These are phyloP conservation scores for Leccinum arenicola DNA, from an alignment of 768 basidiomycete species.

Conservation along the genomic window DNA sequence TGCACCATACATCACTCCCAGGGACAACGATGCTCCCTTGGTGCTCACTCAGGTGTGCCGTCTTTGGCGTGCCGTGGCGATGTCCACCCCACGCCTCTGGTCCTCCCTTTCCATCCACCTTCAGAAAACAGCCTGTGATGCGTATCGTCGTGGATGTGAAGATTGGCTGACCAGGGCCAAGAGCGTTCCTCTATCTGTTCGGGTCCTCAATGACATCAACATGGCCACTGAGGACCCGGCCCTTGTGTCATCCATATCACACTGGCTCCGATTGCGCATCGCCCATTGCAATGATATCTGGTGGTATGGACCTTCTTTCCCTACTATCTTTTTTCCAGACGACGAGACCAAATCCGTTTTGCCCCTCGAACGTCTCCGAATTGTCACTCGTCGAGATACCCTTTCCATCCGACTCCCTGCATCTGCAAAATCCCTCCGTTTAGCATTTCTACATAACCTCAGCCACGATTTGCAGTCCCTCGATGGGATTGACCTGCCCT, in stretches of 20 bases:
- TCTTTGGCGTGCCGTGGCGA: slow-evolving; percentile 30
- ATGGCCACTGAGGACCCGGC: slow-evolving; percentile 4
- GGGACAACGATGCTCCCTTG: slow-evolving; percentile 20
- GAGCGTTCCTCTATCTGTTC: slow-evolving; percentile 23
- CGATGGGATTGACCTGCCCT: slow-evolving; percentile 24
- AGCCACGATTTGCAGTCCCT: slow-evolving; percentile 24
- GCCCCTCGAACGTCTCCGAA: slow-evolving; percentile 19
- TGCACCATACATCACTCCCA: slow-evolving; percentile 25
- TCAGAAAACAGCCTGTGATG: slow-evolving; percentile 3
- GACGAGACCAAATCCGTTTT: background rate
- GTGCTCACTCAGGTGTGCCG: slow-evolving; percentile 28
- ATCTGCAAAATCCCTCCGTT: slow-evolving; percentile 16
- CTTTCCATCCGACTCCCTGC: slow-evolving; percentile 17
- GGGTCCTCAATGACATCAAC: slow-evolving; percentile 27
- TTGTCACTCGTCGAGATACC: slow-evolving; percentile 18
- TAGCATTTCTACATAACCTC: slow-evolving; percentile 20
- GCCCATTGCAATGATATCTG: slow-evolving; percentile 27
- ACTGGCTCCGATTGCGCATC: slow-evolving; percentile 26
- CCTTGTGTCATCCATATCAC: slow-evolving; percentile 3
- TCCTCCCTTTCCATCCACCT: slow-evolving; percentile 27
- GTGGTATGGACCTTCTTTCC: slow-evolving; percentile 31
- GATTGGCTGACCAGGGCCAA: slow-evolving; percentile 30
- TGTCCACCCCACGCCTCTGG: slow-evolving; percentile 33
- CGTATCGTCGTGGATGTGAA: slow-evolving; percentile 20
- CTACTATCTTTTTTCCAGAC: slow-evolving; percentile 15